Evolutionary conservation across 2,329 filamentous ascomycete genomes (phyloP).

Genomic region (Zalaria sp.): DNA sequence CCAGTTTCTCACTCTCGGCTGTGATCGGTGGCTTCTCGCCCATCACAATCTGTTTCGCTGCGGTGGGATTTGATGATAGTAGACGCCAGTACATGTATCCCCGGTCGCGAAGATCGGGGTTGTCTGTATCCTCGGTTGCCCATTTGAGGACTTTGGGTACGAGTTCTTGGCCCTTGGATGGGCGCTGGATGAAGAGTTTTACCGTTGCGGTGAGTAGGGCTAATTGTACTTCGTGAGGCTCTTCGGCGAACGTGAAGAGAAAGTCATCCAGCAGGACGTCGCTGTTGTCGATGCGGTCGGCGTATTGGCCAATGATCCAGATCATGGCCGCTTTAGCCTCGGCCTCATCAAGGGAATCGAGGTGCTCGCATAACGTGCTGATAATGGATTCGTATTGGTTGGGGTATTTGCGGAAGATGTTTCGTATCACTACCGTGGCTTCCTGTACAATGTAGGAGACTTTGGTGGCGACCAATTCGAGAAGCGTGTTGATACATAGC

Average conservation of each 20-base stretch:
- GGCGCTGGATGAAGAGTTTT: constrained; percentile 93
- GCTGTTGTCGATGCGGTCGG: constrained; percentile 92
- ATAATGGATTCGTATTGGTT: constrained; percentile 99
- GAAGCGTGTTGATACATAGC: constrained; percentile 79
- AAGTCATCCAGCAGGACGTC: constrained; percentile 92
- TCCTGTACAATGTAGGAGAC: constrained; percentile 98
- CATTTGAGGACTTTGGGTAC: constrained; percentile 94
- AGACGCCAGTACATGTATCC: constrained; percentile 99
- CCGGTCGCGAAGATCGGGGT: constrained; percentile 86
- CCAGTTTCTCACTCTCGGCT: constrained; percentile 87
- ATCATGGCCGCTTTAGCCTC: constrained; percentile 98
- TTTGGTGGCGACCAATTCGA: constrained; percentile 94
- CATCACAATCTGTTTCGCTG: constrained; percentile 85
- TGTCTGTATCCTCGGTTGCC: constrained; percentile 98
- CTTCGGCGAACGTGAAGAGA: constrained; percentile 82
- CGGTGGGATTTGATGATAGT: constrained; percentile 77
- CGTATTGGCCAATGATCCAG: constrained; percentile 98
- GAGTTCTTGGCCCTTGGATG: constrained; percentile 83
- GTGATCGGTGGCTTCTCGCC: constrained; percentile 94
- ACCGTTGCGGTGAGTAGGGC: constrained; percentile 91
- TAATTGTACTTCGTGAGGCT: constrained; percentile 89
- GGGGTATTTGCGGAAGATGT: constrained; percentile 98
- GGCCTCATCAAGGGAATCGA: constrained; percentile 91
- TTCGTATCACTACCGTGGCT: constrained; percentile 94
- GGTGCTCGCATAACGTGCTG: constrained; percentile 82